A percentile compares a stretch with the other conserved stretches of the same genome.
Evolutionary conservation across 768 basidiomycete genomes (phyloP).

Genomic region (Scleroderma citrinum): DNA sequence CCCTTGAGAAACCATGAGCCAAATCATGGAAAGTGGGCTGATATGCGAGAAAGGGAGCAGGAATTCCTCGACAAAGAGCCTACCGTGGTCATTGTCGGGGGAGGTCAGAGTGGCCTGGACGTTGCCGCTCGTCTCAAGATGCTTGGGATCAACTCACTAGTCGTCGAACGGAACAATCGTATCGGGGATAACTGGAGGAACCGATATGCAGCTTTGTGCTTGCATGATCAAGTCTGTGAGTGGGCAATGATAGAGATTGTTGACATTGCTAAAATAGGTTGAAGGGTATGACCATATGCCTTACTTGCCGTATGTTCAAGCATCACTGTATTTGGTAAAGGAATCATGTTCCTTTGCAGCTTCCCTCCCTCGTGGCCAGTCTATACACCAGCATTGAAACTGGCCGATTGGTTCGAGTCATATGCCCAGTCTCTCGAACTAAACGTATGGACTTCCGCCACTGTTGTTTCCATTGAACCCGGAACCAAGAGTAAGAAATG

Average conservation of each 20-base stretch:
- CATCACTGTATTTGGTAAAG: not conserved
- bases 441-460: constrained; percentile 55
- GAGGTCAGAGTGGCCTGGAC: constrained; percentile 62
- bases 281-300: constrained; percentile 52
- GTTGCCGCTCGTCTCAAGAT: constrained; percentile 61
- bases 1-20: constrained; percentile 35
- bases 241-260: constrained; percentile 2
- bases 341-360: constrained; percentile 20
- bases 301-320: constrained; percentile 40
- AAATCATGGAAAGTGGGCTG: constrained; percentile 53
- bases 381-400: constrained; percentile 47
- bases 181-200: constrained; percentile 58
- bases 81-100: constrained; percentile 57
- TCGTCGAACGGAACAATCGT: constrained; percentile 49
- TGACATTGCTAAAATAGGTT: not conserved
- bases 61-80: constrained; percentile 48
- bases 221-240: constrained; percentile 49
- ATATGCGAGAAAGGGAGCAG: constrained; percentile 34
- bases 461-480: constrained; percentile 34
- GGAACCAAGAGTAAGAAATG: constrained; percentile 36
- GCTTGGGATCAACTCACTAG: constrained; percentile 47
- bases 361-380: constrained; percentile 56
- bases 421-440: constrained; percentile 57
- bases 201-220: constrained; percentile 51
- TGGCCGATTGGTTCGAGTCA: constrained; percentile 63